These are phyloP conservation scores for Breviolum minutum DNA, from an alignment of 73 alveolate species.

Conservation along the genomic window DNA sequence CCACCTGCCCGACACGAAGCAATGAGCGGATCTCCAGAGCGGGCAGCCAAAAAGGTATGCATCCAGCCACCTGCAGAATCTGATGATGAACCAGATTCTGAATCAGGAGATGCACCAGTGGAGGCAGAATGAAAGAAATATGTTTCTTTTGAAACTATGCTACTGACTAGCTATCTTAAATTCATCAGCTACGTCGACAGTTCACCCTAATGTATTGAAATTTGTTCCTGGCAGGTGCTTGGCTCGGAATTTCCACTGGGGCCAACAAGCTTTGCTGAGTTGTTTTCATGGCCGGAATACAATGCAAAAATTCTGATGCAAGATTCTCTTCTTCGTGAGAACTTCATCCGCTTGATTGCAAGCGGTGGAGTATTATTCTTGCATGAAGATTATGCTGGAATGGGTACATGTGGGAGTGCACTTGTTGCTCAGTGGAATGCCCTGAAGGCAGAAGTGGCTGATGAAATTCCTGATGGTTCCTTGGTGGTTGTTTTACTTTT, in stretches of 20 bases:
- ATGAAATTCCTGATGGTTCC: neutral
- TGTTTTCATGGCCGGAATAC: neutral
- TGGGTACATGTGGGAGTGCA: neutral
- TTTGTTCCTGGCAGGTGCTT: neutral
- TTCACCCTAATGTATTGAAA: neutral
- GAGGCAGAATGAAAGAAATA: neutral
- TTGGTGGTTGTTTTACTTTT: neutral
- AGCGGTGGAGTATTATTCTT: neutral
- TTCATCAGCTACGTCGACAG: neutral
- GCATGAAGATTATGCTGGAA: neutral
- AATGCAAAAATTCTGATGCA: neutral
- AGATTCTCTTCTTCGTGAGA: neutral
- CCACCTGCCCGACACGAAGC: neutral
- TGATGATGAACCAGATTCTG: neutral
- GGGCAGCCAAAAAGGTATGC: neutral
- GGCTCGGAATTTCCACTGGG: neutral
- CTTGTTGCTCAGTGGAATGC: neutral
- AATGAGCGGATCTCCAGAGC: neutral
- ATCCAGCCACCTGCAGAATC: neutral
- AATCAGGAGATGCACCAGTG: neutral
- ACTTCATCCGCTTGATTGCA: neutral
- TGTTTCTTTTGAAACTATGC: neutral
- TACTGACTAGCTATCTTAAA: neutral
- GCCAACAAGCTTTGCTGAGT: neutral
- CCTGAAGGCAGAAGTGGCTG: neutral